Base-by-base conservation (phyloP, 1,284 basidiomycete species). In the Rhodotorula sp. region DNA sequence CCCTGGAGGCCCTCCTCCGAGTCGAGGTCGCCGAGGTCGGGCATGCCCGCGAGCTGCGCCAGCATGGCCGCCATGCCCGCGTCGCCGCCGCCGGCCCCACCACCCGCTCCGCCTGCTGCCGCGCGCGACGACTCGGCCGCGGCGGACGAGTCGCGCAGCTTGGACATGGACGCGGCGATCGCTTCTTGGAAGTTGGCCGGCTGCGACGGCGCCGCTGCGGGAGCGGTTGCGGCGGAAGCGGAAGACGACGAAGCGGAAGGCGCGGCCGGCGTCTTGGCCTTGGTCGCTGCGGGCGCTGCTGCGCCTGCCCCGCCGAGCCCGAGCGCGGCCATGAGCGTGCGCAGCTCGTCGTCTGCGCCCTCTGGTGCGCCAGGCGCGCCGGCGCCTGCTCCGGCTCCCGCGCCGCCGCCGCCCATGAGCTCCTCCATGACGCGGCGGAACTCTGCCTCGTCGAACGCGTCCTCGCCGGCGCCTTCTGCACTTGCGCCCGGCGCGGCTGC, bases 141-240 rank as follows among this genome's bases (percentile, higher is more conserved):
- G 70, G 65, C 48, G 73, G 92, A 90, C 72, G 87, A 90, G 78
- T 90, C 86, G 78, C 88, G 89, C 73, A 95, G 81, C 80, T 90
- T 90, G 58, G 89, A 88, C 89, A 94, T 90, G 17, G 93, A 90
- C 78, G 88, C 86, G 73, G 86, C 84, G 66, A 96, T 90, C 70
- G 87, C 90, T 57, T 87, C 85, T 82, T 94, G 90, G 82, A 95
- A 96, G 70, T 83, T 84, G 9, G 82, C 81, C 23, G 75, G 77
- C 12, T 62, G 64, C 16, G 75, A 60, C 16, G 61, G 46, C 2
- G 65, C 42, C 3, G 63, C 19, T 5, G 34, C 34, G 34, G 46
- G 41, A 10, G 54, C 44, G 23, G 55, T 27, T 0, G 27, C 27
- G 10, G 50, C 17, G 9, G 58, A 7, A 19, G 52, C 27, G 17